Base-by-base conservation (phyloP, 2,329 filamentous ascomycete species). In the Fusarium sp. region DNA sequence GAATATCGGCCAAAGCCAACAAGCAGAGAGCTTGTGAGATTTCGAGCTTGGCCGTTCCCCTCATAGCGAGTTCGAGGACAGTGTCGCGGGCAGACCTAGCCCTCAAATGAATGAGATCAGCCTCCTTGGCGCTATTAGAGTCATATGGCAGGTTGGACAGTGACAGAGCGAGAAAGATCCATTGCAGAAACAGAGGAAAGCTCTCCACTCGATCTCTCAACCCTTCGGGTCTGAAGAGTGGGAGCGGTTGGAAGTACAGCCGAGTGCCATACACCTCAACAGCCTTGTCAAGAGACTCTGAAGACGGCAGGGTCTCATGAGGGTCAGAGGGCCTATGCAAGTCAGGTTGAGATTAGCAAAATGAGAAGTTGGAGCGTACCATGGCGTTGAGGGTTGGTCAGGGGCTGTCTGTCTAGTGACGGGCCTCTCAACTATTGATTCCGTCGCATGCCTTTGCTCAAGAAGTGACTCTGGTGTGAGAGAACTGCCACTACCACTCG, bases 171-270 rank as follows among this genome's bases (percentile, higher is more conserved):
- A 75, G 59, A 27, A 74, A 74, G 23, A 72, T 75, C 72, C 72
- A 74, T 14, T 75, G 72, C 0, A 74, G 48, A 11, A 74, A 74
- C 10, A 66, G 54, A 4, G 72, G 68, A 1, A 72, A 73, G 16
- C 18, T 45, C 5, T 72, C 65, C 0, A 74, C 60, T 0, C 68
- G 72, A 2, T 56, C 61, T 25, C 72, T 37, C 0, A 74, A 45
- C 0, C 56, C 56, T 13, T 72, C 60, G 5, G 71, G 35, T 6
- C 72, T 48, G 27, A 77, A 77, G 1, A 77, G 73, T 0, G 75
- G 76, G 0, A 77, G 43, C 1, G 76, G 76, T 3, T 77, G 76
- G 6, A 77, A 77, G 57, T 77, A 76, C 7, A 77, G 9, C 11
- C 74, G 70, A 3, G 64, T 52, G 4, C 64, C 45, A 13, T 77